phyloP scores from a whole-genome alignment of 164 flowering plant species.

The Vitis rotundifolia region DNA sequence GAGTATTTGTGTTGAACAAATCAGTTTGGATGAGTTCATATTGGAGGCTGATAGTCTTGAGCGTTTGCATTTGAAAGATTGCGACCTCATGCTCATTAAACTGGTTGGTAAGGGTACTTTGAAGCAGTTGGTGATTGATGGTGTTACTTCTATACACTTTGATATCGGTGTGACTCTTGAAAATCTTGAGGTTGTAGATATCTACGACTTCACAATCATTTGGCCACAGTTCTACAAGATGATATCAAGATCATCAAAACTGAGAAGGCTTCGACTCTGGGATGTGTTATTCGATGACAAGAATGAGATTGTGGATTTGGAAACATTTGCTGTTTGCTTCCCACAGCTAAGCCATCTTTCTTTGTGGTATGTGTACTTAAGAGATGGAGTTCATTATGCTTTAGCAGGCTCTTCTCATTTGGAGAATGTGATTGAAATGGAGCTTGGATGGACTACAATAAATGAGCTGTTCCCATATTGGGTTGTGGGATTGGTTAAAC shows the following conservation, averaged over 20 bases:
- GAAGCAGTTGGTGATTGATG: slow-evolving; percentile 71
- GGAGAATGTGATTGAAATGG: slow-evolving; percentile 66
- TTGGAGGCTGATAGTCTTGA: slow-evolving; percentile 84
- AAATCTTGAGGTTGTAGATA: slow-evolving; percentile 81
- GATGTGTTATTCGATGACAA: slow-evolving; percentile 83
- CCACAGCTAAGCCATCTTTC: slow-evolving; percentile 70
- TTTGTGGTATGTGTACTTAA: slow-evolving; percentile 59
- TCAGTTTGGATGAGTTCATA: slow-evolving; percentile 77
- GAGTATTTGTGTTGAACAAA: slow-evolving; percentile 73
- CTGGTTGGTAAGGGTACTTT: slow-evolving; percentile 73
- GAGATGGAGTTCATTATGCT: slow-evolving; percentile 61
- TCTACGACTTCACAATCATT: slow-evolving; percentile 78
- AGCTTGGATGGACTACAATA: slow-evolving; percentile 81
- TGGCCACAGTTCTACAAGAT: slow-evolving; percentile 81
- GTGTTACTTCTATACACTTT: slow-evolving; percentile 77
- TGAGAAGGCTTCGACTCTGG: slow-evolving; percentile 83
- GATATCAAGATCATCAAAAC: slow-evolving; percentile 73
- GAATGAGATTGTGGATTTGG: slow-evolving; percentile 77
- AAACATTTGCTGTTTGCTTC: slow-evolving; percentile 67
- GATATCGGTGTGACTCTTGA: slow-evolving; percentile 80
- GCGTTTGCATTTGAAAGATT: slow-evolving; percentile 74
- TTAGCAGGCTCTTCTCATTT: slow-evolving; percentile 58
- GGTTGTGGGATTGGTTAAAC: slow-evolving; percentile 42
- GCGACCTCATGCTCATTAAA: slow-evolving; percentile 74
- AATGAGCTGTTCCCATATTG: slow-evolving; percentile 59